These are phyloP conservation scores for Moesziomyces sp. DNA, from an alignment of 1,284 basidiomycete species.

Conservation along the genomic window DNA sequence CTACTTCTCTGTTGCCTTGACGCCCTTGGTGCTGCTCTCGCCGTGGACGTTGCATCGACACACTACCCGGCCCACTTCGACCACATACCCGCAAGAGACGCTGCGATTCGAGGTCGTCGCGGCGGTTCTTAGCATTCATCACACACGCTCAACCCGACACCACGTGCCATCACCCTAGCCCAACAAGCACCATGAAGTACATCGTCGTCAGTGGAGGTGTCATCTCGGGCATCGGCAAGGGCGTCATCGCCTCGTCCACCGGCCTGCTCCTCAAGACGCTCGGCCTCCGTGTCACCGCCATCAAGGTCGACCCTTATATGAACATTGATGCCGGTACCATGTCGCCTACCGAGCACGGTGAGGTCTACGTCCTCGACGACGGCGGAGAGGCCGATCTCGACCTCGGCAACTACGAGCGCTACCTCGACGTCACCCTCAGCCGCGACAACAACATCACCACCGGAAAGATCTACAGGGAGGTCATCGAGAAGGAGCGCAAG, in stretches of 20 bases:
- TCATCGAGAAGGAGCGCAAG: constrained; percentile 96
- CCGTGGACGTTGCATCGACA: background rate
- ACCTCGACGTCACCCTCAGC: constrained; percentile 91
- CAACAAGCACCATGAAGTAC: constrained; percentile 66
- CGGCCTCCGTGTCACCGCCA: constrained; percentile 95
- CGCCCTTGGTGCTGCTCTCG: background rate
- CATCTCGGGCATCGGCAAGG: constrained; percentile 71
- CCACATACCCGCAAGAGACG: constrained; percentile 15
- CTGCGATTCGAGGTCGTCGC: constrained; percentile 52
- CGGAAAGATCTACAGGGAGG: constrained; percentile 95
- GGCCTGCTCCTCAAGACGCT: constrained; percentile 94
- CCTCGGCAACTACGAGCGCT: constrained; percentile 97
- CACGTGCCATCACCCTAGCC: background rate
- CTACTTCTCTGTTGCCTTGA: constrained; percentile 5
- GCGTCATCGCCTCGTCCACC: constrained; percentile 82
- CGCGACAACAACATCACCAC: constrained; percentile 98
- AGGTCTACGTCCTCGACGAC: constrained; percentile 98
- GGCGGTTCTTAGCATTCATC: constrained; percentile 14
- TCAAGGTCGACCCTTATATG: constrained; percentile 99
- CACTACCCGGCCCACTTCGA: constrained; percentile 5
- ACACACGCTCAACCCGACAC: constrained; percentile 3
- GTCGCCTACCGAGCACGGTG: constrained; percentile 97
- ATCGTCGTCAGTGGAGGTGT: constrained; percentile 69
- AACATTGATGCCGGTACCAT: constrained; percentile 99
- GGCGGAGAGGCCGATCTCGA: constrained; percentile 98